Evolutionary conservation across 768 basidiomycete species (phyloP).

Genomic region (Cyclocybe aegerita): DNA sequence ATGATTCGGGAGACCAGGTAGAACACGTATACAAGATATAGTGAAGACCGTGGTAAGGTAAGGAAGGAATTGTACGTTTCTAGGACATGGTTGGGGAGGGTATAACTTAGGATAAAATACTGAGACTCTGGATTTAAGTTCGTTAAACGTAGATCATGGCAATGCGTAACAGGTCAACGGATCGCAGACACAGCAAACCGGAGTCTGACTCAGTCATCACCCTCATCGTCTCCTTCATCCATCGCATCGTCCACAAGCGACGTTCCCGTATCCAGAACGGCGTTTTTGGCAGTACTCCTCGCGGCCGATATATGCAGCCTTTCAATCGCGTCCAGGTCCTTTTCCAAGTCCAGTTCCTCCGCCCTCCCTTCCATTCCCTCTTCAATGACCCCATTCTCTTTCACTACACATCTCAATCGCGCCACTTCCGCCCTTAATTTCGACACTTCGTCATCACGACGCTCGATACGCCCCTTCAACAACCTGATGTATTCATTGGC

Average conservation of each 20-base stretch:
- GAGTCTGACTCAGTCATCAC: constrained; percentile 12
- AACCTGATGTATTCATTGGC: constrained; percentile 86
- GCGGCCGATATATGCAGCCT: constrained; percentile 9
- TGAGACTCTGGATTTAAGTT: neutral
- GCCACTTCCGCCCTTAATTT: constrained; percentile 64
- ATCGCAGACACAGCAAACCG: neutral
- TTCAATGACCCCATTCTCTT: constrained; percentile 56
- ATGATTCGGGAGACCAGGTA: neutral
- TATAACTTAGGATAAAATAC: constrained; percentile 1
- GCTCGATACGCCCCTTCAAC: constrained; percentile 74
- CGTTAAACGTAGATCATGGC: too few species aligned
- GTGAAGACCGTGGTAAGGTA: neutral
- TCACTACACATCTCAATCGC: constrained; percentile 53
- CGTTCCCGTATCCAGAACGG: neutral
- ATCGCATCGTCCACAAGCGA: constrained; percentile 4
- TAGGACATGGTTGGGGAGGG: neutral
- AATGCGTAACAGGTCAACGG: neutral
- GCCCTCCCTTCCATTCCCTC: constrained; percentile 40
- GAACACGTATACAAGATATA: neutral
- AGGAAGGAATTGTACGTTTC: too few species aligned
- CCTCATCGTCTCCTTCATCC: constrained; percentile 20
- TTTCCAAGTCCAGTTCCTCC: constrained; percentile 51
- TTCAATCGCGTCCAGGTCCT: constrained; percentile 61
- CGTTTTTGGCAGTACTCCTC: neutral
- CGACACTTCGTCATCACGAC: constrained; percentile 78